Base-by-base conservation (phyloP, 257 asterid species). In the Paraleonurus japonicus region DNA sequence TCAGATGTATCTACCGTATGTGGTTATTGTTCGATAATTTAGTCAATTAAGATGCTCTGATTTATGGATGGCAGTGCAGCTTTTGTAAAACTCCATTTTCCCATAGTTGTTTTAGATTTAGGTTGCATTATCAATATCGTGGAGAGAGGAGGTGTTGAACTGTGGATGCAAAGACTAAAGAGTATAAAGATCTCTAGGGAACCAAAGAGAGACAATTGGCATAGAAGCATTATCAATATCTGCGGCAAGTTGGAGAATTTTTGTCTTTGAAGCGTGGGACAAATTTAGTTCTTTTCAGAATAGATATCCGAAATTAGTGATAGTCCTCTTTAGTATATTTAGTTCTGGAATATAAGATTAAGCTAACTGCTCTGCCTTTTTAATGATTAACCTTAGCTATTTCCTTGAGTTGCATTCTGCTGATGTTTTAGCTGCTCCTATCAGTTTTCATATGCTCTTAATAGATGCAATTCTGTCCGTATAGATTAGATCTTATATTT, bases 381-480 rank as follows among this genome's bases (percentile, higher is more conserved):
- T 15, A 63, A 37, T 68, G 19, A 28, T 23, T 33, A 7, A 17
- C n/a, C 32, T 4, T 26, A 26, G 23, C 5, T 43, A 8, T 55
- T 35, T 57, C 41, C 48, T 19, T 8, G 19, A 67, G 27, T 47
- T 68, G 53, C 26, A 54, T 27, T 17, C 69, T 73, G n/a, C 59
- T 61, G 39, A 54, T 59, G 50, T 55, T 60, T 53, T 68, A 17
- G 76, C 54, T 6, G 35, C 66, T 26, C 22, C 5, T 5, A 39
- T 50, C 30, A 51, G 70, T 67, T 67, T 9, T 57, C 61, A 24
- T 48, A 12, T 37, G 71, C n/a, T 26, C 68, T 15, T 59, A 59
- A 15, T 47, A 64, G 54, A 55, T 63, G 47, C 23, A n/a, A 30
- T 69, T 19, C 2, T 17, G 53, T 57, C 37, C 37, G 47, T 58